Evolutionary conservation across 148 eudicot species (phyloP), one percentile per base, ranked within the genome.

Genomic region (Cornus suecica): DNA sequence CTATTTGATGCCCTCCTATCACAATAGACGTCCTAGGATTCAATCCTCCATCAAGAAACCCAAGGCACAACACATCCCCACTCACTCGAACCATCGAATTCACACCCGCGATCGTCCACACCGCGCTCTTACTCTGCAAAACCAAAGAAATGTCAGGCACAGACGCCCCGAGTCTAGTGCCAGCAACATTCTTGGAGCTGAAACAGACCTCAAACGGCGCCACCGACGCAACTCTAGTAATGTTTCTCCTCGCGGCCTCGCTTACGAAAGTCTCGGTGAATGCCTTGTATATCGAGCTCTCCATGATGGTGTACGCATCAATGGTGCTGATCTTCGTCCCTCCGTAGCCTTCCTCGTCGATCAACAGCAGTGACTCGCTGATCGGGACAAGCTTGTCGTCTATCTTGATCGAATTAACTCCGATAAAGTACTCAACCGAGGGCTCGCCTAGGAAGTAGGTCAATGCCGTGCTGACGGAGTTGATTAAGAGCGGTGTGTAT

Each of bases 271-370:
- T 77, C 11, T 42, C 22, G 0, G 85, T 80, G 8, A 89, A 48
- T 0, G 87, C 81, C 0, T 74, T 83, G 86, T 78, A 90, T 24
- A 92, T 84, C 0, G 92, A 90, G 1, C 74, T 64, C n/a, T 92
- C 82, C 25, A 92, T 23, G 0, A 87, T 78, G 0, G 94, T 90
- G 89, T 90, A 92, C 0, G 92, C 90, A 65, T 86, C 68, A 0
- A 89, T 84, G 0, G 92, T 92, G 81, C 97, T 92, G 70, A 92
- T 90, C 58, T 92, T 92, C 0, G 92, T 90, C 3, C 96, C 96
- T 0, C 96, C 92, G 23, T 80, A 60, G 10, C 96, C 96, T 32
- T 86, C 71, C 1, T 29, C 48, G 28, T 86, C 82, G 10, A 89
- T 87, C 27, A 85, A 45, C 8, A 88, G 79, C 10, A 91, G 68